Evolutionary conservation across 176 grass and related monocot genomes (phyloP).

Genomic region (Oryza coarctata): DNA sequence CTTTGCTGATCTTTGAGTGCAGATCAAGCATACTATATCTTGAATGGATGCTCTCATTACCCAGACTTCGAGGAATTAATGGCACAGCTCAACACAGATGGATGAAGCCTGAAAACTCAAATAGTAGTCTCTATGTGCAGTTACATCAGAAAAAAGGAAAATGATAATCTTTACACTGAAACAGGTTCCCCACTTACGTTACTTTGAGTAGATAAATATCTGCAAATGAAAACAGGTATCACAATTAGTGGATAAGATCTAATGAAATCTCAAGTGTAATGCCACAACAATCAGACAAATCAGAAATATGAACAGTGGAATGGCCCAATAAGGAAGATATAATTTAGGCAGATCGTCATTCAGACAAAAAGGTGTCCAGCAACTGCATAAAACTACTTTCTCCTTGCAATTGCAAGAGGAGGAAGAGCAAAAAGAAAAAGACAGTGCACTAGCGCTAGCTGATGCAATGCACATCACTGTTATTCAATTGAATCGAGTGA

Average conservation of each 20-base stretch:
- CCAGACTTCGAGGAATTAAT: not conserved
- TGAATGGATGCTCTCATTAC: not conserved
- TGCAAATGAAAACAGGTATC: not conserved
- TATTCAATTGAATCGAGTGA: conserved; percentile 24
- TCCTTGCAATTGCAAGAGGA: conserved; percentile 13
- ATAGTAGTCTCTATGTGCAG: not conserved
- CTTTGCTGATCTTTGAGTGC: not conserved
- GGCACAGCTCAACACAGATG: not conserved
- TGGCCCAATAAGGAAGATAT: not conserved
- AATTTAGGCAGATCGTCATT: not conserved
- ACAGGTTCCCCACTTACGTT: not conserved
- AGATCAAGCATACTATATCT: not conserved
- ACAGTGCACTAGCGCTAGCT: not conserved
- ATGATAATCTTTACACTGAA: not conserved
- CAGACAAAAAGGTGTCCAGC: conserved; percentile 4
- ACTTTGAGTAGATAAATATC: not conserved
- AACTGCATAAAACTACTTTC: conserved; percentile 9
- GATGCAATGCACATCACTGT: conserved; percentile 20
- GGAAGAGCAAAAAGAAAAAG: conserved; percentile 43
- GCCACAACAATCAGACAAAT: not conserved
- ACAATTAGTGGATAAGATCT: not conserved
- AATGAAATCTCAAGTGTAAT: not conserved
- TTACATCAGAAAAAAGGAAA: not conserved
- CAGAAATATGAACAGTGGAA: not conserved
- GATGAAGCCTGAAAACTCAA: not conserved